These are phyloP conservation scores for Acer negundo DNA, from an alignment of 345 rosid genomes.

Conservation along the genomic window DNA sequence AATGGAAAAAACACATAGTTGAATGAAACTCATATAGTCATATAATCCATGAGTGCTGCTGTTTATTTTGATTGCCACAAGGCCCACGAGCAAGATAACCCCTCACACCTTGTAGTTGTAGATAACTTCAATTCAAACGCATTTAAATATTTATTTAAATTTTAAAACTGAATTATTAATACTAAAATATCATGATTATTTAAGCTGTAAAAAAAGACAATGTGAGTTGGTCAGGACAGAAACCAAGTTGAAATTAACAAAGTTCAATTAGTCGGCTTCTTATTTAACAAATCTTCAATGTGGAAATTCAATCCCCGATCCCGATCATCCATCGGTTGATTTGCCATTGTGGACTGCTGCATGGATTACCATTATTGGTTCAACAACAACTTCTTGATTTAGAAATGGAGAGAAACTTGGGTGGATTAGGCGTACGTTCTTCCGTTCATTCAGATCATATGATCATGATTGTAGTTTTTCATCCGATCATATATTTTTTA, in stretches of 20 bases:
- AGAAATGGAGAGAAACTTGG: too few species aligned
- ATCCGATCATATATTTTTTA: too few species aligned
- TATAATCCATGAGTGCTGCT: not conserved
- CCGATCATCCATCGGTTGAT: not conserved
- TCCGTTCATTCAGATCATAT: too few species aligned
- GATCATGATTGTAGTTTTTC: too few species aligned
- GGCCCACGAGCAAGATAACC: not conserved
- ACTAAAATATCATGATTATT: not conserved
- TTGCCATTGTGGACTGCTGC: too few species aligned
- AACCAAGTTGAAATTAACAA: not conserved
- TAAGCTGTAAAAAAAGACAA: not conserved
- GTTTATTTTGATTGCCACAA: constrained; percentile 5
- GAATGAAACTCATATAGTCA: not conserved
- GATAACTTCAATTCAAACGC: not conserved
- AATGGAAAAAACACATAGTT: not conserved
- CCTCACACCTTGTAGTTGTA: not conserved
- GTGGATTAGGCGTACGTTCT: too few species aligned
- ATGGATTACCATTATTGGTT: not conserved
- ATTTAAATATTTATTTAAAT: not conserved
- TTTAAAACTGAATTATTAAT: not conserved
- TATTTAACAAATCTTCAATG: not conserved
- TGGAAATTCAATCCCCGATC: not conserved
- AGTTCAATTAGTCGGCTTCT: not conserved
- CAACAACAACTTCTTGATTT: too few species aligned
- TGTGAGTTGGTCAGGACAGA: not conserved